phyloP scores from a whole-genome alignment of 345 rosid genomes.

The Salix dunnii region DNA sequence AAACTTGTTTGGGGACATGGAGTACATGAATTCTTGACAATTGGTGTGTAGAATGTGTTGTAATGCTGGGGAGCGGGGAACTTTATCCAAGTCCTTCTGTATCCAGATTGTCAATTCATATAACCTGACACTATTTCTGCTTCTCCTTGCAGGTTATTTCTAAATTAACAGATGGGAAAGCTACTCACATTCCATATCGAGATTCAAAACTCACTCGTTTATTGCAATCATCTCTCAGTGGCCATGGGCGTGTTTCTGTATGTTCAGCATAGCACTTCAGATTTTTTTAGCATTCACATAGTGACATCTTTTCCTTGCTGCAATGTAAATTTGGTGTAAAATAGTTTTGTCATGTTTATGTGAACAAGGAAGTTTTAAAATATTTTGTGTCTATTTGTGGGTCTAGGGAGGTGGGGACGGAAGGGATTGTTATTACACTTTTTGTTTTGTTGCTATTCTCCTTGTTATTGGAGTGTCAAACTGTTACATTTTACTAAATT shows the following conservation, averaged over 20 bases:
- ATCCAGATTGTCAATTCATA: neutral
- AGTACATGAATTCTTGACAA: constrained; percentile 4
- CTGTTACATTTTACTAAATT: constrained; percentile 4
- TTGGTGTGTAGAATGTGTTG: neutral
- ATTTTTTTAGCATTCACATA: constrained; percentile 9
- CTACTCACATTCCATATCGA: constrained; percentile 64
- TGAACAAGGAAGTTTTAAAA: neutral
- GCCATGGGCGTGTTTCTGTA: constrained; percentile 66
- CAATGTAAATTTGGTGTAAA: neutral
- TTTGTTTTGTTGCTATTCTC: neutral
- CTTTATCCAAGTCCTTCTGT: neutral
- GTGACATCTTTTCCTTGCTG: neutral
- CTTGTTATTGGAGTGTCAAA: neutral
- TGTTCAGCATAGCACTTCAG: constrained; percentile 18
- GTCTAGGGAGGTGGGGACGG: neutral
- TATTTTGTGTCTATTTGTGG: neutral
- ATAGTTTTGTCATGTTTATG: neutral
- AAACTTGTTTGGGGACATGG: neutral
- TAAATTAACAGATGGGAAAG: constrained; percentile 61
- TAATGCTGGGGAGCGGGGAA: neutral
- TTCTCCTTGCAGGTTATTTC: constrained; percentile 50
- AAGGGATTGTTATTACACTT: neutral
- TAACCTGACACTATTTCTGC: constrained; percentile 3
- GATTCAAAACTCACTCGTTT: constrained; percentile 75
- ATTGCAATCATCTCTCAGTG: constrained; percentile 71